Conservation (phyloP, 2,329 filamentous ascomycete genomes). For the Harringtonia lauricola region DNA sequence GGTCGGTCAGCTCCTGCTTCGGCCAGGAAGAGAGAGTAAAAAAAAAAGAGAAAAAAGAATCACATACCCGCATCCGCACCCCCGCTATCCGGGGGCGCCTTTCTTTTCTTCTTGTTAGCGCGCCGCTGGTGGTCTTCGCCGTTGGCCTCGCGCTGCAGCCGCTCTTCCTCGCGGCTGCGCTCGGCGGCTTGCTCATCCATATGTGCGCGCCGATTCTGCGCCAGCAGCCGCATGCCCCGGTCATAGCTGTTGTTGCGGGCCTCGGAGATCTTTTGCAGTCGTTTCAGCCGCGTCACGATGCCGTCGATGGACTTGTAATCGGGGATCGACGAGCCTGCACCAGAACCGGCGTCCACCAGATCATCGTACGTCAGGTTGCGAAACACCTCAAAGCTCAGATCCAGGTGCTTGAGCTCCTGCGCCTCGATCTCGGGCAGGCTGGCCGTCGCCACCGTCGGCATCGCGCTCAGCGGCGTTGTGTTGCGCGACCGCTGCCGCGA, state of each 20-base stretch:
- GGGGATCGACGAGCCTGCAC: constrained; percentile 44
- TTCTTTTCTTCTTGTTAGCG: constrained; percentile 68
- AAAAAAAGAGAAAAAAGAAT: constrained; percentile 2
- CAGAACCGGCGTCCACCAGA: constrained; percentile 49
- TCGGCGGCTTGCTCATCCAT: constrained; percentile 38
- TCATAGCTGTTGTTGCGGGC: constrained; percentile 58
- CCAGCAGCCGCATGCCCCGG: constrained; percentile 60
- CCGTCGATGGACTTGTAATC: constrained; percentile 53
- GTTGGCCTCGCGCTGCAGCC: constrained; percentile 34
- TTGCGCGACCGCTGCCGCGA: constrained; percentile 63
- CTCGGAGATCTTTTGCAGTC: constrained; percentile 55
- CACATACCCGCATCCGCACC: constrained; percentile 30
- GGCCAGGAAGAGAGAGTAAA: not conserved
- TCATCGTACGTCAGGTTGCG: constrained; percentile 56
- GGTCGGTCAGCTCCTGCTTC: too few species aligned
- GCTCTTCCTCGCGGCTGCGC: constrained; percentile 37
- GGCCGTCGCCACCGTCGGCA: constrained; percentile 33
- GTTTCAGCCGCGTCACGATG: constrained; percentile 52
- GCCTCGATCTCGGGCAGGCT: constrained; percentile 43
- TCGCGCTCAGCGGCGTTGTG: constrained; percentile 48
- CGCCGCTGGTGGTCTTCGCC: constrained; percentile 37
- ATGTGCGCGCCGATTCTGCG: constrained; percentile 52
- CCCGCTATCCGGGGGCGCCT: constrained; percentile 42
- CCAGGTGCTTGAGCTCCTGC: constrained; percentile 54
- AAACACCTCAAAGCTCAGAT: constrained; percentile 48